These are phyloP conservation scores for Symbiodinium natans DNA, from an alignment of 73 alveolate species.

Conservation along the genomic window DNA sequence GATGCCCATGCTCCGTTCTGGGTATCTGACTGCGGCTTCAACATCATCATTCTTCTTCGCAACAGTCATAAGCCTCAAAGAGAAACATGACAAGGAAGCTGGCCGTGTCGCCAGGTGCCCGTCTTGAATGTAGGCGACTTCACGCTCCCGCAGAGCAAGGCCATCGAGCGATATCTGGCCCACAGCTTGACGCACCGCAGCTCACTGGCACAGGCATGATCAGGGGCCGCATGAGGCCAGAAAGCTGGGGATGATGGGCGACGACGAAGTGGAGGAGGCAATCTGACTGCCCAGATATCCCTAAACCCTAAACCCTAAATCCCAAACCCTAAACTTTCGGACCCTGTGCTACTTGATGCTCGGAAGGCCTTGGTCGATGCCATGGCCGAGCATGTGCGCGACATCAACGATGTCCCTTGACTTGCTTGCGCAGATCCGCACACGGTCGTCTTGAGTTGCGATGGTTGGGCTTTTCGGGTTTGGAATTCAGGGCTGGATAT, in stretches of 20 bases:
- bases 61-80: too few species aligned
- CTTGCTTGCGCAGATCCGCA: neutral
- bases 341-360: too few species aligned
- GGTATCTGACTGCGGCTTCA: neutral
- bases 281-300: too few species aligned
- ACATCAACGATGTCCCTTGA: constrained; percentile 50
- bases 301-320: too few species aligned
- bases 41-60: neutral
- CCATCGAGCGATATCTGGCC: constrained; percentile 75
- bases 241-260: neutral
- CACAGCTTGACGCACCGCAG: neutral
- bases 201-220: neutral
- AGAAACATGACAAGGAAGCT: neutral
- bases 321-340: too few species aligned
- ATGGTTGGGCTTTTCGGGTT: too few species aligned
- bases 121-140: constrained; percentile 54
- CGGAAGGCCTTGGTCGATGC: constrained; percentile 86
- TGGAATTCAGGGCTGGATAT: too few species aligned
- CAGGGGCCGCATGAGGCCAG: neutral
- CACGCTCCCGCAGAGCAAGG: constrained; percentile 83
- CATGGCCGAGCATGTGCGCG: constrained; percentile 81
- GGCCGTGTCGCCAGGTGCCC: constrained; percentile 34
- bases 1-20: too few species aligned
- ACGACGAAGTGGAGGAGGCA: constrained; percentile 15
- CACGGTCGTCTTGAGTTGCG: neutral